A percentile compares a stretch with the other conserved stretches of the same genome.
phyloP scores from a whole-genome alignment of 805 yeast species.

The Suhomyces xylopsoci region DNA sequence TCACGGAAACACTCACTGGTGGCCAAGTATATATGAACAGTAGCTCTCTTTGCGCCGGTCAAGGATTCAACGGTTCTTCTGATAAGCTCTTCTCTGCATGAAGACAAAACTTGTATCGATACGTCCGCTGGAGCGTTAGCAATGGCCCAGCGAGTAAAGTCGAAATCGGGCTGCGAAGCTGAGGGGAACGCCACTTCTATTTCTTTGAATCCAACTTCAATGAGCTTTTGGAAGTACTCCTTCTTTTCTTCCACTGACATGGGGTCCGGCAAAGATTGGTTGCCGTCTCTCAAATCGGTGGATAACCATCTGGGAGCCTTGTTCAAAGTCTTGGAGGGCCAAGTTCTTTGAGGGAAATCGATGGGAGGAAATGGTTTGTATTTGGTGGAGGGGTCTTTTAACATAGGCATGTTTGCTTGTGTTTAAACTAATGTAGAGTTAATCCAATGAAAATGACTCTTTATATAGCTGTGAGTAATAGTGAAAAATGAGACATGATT shows the following conservation, averaged over 20 bases:
- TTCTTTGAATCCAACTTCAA: conserved; percentile 76
- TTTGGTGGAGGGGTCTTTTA: conserved; percentile 60
- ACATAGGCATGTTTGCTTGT: conserved; percentile 25
- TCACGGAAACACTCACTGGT: conserved; percentile 72
- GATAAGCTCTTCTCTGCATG: conserved; percentile 73
- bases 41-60: conserved; percentile 72
- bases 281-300: conserved; percentile 81
- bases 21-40: conserved; percentile 73
- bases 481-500: conserved; percentile 2
- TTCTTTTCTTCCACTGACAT: conserved; percentile 80
- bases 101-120: conserved; percentile 70
- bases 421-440: neutral
- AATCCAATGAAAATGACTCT: neutral
- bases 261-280: conserved; percentile 82
- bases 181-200: conserved; percentile 82
- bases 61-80: conserved; percentile 69
- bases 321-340: conserved; percentile 62
- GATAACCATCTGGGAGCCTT: conserved; percentile 80
- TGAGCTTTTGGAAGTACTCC: conserved; percentile 62
- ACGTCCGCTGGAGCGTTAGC: conserved; percentile 76
- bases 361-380: conserved; percentile 57
- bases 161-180: conserved; percentile 78
- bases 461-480: neutral
- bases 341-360: conserved; percentile 57
- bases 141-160: conserved; percentile 72